Evolutionary conservation across 768 basidiomycete genomes (phyloP).

Genomic region (Xerocomus potaroensis): DNA sequence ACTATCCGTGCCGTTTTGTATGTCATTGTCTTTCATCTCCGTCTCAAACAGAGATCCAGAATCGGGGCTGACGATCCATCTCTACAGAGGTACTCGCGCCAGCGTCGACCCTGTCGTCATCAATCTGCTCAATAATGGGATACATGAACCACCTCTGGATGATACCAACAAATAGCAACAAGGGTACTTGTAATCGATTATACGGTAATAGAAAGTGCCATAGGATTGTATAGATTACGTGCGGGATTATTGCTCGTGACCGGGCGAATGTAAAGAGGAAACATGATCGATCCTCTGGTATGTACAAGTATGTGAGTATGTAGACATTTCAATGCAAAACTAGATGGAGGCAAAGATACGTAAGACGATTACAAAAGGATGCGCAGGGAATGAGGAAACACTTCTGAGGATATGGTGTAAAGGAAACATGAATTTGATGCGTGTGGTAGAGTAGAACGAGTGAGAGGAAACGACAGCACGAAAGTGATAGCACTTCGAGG

Average conservation of each 20-base stretch:
- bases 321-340: constrained; percentile 17
- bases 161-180: constrained; percentile 19
- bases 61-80: constrained; percentile 1
- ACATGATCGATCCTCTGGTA: constrained; percentile 12
- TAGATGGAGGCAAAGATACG: constrained; percentile 14
- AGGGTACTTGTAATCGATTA: constrained; percentile 3
- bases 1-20: constrained; percentile 61
- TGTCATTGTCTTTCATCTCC: constrained; percentile 25
- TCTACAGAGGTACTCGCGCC: constrained; percentile 45
- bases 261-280: constrained; percentile 18
- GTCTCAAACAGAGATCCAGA: neutral
- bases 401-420: constrained; percentile 10
- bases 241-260: constrained; percentile 11
- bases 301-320: constrained; percentile 25
- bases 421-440: constrained; percentile 17
- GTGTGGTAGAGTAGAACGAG: constrained; percentile 22
- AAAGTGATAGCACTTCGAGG: constrained; percentile 14
- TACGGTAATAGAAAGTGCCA: constrained; percentile 22
- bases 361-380: constrained; percentile 25
- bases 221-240: constrained; percentile 27
- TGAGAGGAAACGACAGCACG: constrained; percentile 20
- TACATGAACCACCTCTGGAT: constrained; percentile 47
- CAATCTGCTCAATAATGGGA: constrained; percentile 55
- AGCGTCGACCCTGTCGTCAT: constrained; percentile 42
- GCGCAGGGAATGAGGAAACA: constrained; percentile 20